phyloP scores from a whole-genome alignment of 1,284 basidiomycete genomes.

The Trametes pubescens region DNA sequence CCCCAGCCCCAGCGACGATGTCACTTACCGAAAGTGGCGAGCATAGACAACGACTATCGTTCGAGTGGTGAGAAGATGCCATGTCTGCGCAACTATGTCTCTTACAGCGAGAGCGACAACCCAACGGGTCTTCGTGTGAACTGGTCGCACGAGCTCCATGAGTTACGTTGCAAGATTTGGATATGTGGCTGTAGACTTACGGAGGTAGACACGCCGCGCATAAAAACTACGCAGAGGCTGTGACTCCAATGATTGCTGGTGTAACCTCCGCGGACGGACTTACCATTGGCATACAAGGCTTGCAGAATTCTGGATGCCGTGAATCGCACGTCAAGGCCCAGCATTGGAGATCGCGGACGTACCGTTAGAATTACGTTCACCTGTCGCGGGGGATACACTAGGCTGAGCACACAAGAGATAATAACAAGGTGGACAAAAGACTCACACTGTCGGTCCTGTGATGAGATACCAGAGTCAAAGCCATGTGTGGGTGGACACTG shows the following conservation, averaged over 20 bases:
- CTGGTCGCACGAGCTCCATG: not conserved
- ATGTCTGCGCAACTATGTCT: not conserved
- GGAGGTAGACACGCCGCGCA: conserved; percentile 11
- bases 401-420: not conserved
- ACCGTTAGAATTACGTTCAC: conserved; percentile 12
- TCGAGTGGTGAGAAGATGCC: not conserved
- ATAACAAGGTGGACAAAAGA: not conserved
- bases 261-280: not conserved
- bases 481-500: not conserved
- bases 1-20: not conserved
- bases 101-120: conserved; percentile 10
- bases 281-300: conserved; percentile 13
- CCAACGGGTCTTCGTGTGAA: conserved; percentile 10
- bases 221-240: conserved; percentile 3
- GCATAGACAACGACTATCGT: conserved; percentile 1
- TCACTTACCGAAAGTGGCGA: conserved; percentile 1
- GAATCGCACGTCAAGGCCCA: not conserved
- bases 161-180: not conserved
- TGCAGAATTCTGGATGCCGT: conserved; percentile 3
- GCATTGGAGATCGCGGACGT: not conserved
- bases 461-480: not conserved
- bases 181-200: not conserved
- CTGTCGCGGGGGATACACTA: not conserved
- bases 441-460: conserved; percentile 10
- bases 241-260: not conserved